Evolutionary conservation across 805 yeast genomes (phyloP), one percentile per base, ranked within the genome.

Genomic region (Nakazawaea peltata): DNA sequence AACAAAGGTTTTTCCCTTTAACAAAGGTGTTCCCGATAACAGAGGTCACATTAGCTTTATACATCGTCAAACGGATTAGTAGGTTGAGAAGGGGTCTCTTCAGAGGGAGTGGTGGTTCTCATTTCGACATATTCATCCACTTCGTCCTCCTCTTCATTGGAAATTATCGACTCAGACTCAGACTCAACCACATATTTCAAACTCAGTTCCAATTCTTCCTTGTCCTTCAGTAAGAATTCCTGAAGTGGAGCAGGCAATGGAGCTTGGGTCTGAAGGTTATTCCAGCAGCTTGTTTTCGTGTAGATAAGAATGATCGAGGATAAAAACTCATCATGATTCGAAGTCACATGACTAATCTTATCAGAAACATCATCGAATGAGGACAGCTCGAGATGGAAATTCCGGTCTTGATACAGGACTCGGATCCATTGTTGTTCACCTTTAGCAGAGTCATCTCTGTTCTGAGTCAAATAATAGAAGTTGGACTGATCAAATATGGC

Each of bases 401-500:
- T 47, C 43, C 2, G 43, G 41, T 8, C 52, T 53, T n/a, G 47
- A 35, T 57, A 56, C 4, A 40, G 41, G 19, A 59, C 53, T 11
- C 44, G 40, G 12, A 40, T 32, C 71, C 71, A 65, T 5, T 30
- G 34, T 3, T 43, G 28, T 1, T 33, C 39, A 13, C 34, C 38
- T n/a, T 43, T 43, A 3, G 27, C 26, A 3, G 32, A 19, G 6
- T 15, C 15, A 18, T 42, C 45, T 13, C 39, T 37, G 10, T 28
- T 25, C 18, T 42, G 47, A 27, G 44, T 51, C 31, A 50, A 34
- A 34, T 48, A 61, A 23, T 50, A 61, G 39, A 56, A 64, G 16
- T 51, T 51, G 4, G 43, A 37, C 8, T 56, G 53, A 26, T 47
- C 51, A 9, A 63, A 28, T 2, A 65, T 49, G 3, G 60, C 54